Base-by-base conservation (phyloP, 306 rosid genomes). In the Biancaea sappan region DNA sequence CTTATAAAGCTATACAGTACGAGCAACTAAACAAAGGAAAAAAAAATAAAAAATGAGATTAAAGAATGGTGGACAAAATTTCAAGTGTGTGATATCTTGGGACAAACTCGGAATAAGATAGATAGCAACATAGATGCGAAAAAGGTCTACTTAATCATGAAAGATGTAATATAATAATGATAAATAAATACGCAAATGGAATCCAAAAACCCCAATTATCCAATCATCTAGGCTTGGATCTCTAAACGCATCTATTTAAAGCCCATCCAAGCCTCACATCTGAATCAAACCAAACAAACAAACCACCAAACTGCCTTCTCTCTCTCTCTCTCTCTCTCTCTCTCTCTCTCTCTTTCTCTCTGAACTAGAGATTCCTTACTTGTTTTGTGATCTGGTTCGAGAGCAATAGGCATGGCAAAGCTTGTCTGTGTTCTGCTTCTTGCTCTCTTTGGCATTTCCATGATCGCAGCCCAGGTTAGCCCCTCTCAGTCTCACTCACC, bases 361-460 rank as follows among this genome's bases (percentile, higher is more conserved):
- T 34, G 38, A 34, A 38, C 5, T 38, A 1, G 43, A 4, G 11
- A 38, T 40, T 40, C 14, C 10, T 11, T 43, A 43, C 1, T 38
- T 38, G 7, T 8, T 38, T 38, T 7, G 12, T 6, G 43, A n/a
- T 38, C 1, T 0, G 1, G 12, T 14, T 46, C 22, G 70, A 44
- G 40, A 50, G 56, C 43, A 57, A 46, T 71, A 62, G 68, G 71
- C 52, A 75, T 82, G 83, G 52, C 80, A 69, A 86, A 84, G 84
- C 72, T 86, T 86, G 28, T 69, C 37, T 77, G 73, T 63, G 25
- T 80, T 75, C 67, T 88, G 28, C 71, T 88, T 80, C 78, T 88
- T 1, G 75, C 87, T 44, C 81, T 86, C 73, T 71, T 86, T 34
- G 80, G 69, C 78, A 75, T 86, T 82, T 84, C 90, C 76, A 35